Base-by-base conservation (phyloP, 371 early-diverging fungal species). In the Mucor indicus region DNA sequence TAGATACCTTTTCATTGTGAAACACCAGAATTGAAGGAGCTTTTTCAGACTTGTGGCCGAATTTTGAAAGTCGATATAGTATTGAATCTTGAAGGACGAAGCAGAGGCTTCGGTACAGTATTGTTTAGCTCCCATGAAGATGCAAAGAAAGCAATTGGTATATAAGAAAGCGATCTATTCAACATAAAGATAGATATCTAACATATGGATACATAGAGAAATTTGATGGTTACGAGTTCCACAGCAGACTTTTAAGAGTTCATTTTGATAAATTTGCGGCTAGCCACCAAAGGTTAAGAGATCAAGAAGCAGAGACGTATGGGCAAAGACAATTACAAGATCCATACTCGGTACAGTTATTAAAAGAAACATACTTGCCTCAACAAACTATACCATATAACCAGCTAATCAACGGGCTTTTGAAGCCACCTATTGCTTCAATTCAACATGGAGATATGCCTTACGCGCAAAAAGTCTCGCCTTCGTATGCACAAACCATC, bases 11-110 rank as follows among this genome's bases (percentile, higher is more conserved):
- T 76, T 57, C 72, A 81, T 27, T 75, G 76, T 27, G 75, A 81
- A 24, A 89, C 89, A 89, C 88, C 87, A 59, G 89, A 89, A 51
- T 56, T 91, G 43, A 89, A 89, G 57, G 89, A 89, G 61, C 49
- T 87, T 15, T 89, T 91, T 67, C 67, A 83, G 30, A 73, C 80
- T 44, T 81, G 84, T 6, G 89, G 89, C 16, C 58, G 60, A 11
- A 84, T 89, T 4, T 40, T 81, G 17, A 72, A 84, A 20, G 82
- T 86, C 3, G 90, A 91, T 58, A 81, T 91, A 17, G 82, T 83
- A 5, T 50, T 73, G 22, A 80, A 82, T 47, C 68, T 61, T 24
- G 83, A 87, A 50, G 81, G 83, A 21, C 69, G 45, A 17, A 52
- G 55, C 10, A 77, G 80, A 53, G 89, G 89, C 4, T 84, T 80